A percentile compares a stretch with the other conserved stretches of the same genome.
Conservation (phyloP, 257 asterid genomes). For the Solanum commersonii region DNA sequence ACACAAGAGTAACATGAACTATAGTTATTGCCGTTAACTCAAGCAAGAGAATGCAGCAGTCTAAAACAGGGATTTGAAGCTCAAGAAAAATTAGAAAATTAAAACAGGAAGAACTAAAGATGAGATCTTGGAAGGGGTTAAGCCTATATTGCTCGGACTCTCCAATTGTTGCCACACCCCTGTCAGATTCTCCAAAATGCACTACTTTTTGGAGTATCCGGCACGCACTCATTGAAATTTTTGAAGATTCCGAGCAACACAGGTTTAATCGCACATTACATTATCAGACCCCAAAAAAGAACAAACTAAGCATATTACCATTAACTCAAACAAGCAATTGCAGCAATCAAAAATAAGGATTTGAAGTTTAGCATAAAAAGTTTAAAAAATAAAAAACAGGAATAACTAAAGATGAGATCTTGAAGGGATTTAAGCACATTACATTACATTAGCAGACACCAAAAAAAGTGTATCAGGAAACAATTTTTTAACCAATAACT, state of each 20-base stretch:
- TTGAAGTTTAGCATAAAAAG: neutral
- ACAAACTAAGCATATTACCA: neutral
- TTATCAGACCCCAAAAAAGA: neutral
- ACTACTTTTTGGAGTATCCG: neutral
- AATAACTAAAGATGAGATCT: constrained; percentile 36
- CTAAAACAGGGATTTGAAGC: neutral
- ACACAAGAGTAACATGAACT: neutral
- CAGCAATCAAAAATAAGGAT: neutral
- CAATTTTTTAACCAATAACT: neutral
- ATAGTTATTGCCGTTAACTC: neutral
- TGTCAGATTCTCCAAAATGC: neutral
- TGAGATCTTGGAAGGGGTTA: constrained; percentile 12
- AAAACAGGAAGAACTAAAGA: constrained; percentile 4
- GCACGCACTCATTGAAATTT: neutral
- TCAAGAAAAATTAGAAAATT: neutral
- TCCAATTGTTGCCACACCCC: neutral
- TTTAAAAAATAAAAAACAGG: neutral
- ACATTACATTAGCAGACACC: neutral
- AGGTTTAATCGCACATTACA: constrained; percentile 22
- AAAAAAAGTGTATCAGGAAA: neutral
- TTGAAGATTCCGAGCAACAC: neutral
- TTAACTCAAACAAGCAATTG: neutral
- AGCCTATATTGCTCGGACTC: neutral
- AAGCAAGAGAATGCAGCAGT: neutral
- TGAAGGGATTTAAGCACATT: constrained; percentile 2